Base-by-base conservation (phyloP, 164 flowering plant genomes). In the Liriodendron chinense region DNA sequence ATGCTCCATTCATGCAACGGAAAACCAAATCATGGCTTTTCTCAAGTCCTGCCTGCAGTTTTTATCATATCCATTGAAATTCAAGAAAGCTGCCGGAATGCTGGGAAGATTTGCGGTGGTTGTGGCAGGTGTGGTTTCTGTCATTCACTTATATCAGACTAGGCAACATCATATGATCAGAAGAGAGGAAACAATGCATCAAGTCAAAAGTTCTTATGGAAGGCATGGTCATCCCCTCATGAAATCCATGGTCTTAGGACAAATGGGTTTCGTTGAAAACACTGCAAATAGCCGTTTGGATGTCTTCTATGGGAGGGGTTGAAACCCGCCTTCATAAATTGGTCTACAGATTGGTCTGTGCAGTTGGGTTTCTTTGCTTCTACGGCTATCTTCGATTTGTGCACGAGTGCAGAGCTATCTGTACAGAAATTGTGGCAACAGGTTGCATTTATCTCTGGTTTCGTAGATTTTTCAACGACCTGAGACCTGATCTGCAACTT, bases 261-360 rank as follows among this genome's bases (percentile, higher is more conserved):
- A 43, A 34, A 7, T 72, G 53, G 67, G 48, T 47, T 47, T 77
- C 6, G 18, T 56, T 26, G 63, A 69, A 47, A 13, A 47, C 50
- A 53, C 50, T 24, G 59, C 82, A 69, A 73, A 66, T 9, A 71
- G 70, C 7, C 34, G 76, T 28, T 57, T 75, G n/a, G 79, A 80
- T 65, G 79, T 75, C 16, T 67, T 73, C 25, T 20, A 43, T 71
- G 82, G 80, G 47, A 80, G 73, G 71, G 82, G 79, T n/a, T 79
- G 71, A 80, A 7, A 43, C 3, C 10, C 69, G 3, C 23, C 48
- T 48, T 59, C 14, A 25, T 12, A 62, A 63, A 25, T 21, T 28
- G 18, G 63, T 24, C 12, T 20, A 63, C 12, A 13, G 5, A 28
- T 20, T 56, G 62, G 43, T 59, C 50, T n/a, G 8, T 28, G 47